A percentile compares a stretch with the other conserved stretches of the same genome.
Evolutionary conservation across 2,329 filamentous ascomycete species (phyloP).

Genomic region (Chaetoscypha palmicola): DNA sequence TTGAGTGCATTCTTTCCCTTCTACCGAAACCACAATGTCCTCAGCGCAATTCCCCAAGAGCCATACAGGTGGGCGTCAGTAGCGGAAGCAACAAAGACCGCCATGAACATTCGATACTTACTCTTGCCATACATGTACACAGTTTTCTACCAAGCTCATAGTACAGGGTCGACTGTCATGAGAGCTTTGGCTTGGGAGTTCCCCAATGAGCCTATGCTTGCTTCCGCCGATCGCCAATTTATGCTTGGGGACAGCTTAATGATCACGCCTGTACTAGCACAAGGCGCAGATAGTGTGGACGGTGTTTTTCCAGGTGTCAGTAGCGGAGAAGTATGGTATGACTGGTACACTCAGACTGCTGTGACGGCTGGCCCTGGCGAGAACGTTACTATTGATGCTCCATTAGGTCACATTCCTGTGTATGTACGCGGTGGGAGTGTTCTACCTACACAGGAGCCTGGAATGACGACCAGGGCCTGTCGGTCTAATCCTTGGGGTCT

Average conservation of each 20-base stretch:
- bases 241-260: slow-evolving; percentile 60
- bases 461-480: slow-evolving; percentile 57
- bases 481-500: slow-evolving; percentile 63
- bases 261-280: slow-evolving; percentile 48
- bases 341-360: slow-evolving; percentile 42
- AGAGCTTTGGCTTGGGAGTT: slow-evolving; percentile 67
- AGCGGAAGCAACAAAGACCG: slow-evolving; percentile 55
- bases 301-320: slow-evolving; percentile 44
- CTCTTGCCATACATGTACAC: slow-evolving; percentile 77
- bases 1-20: slow-evolving; percentile 70
- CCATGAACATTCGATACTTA: slow-evolving; percentile 66
- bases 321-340: slow-evolving; percentile 46
- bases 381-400: slow-evolving; percentile 34
- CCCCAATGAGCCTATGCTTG: slow-evolving; percentile 58
- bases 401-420: slow-evolving; percentile 52
- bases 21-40: slow-evolving; percentile 66
- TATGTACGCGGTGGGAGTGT: slow-evolving; percentile 60
- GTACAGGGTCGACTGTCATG: slow-evolving; percentile 62
- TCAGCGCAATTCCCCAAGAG: slow-evolving; percentile 51
- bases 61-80: slow-evolving; percentile 65
- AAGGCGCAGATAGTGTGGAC: slow-evolving; percentile 38
- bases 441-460: slow-evolving; percentile 49
- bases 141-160: slow-evolving; percentile 57
- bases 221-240: slow-evolving; percentile 63
- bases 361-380: slow-evolving; percentile 42